Evolutionary conservation across 139 green algal species (phyloP).

Genomic region (Edaphochlamys debaryana): DNA sequence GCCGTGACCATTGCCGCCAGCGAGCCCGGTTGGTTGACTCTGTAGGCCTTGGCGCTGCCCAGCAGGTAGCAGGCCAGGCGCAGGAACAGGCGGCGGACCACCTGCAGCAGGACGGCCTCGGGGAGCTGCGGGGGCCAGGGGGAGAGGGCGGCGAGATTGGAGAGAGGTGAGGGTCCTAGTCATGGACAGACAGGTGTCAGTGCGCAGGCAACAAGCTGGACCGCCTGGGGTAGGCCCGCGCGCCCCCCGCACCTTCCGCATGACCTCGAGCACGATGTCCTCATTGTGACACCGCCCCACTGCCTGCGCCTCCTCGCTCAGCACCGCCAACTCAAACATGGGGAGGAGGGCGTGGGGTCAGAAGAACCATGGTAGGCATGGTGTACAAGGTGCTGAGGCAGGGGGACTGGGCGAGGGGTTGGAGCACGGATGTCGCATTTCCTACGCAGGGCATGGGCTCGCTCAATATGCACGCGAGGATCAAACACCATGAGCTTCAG

Average conservation of each 20-base stretch:
- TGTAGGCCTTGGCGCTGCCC: constrained; percentile 13
- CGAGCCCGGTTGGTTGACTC: background rate
- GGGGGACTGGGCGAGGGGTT: no score
- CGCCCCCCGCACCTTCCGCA: constrained; percentile 25
- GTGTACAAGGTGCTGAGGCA: no score
- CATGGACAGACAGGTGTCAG: no score
- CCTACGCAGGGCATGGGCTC: no score
- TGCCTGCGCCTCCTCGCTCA: constrained; percentile 43
- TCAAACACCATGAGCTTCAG: no score
- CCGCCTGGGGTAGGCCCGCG: no score
- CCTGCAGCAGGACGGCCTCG: background rate
- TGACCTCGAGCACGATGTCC: constrained; percentile 31
- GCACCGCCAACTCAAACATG: constrained; percentile 23
- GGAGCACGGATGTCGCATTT: no score
- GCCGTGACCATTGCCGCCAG: constrained; percentile 24
- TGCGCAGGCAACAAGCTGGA: background rate
- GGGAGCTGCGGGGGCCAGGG: constrained; percentile 2
- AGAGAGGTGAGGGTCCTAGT: background rate
- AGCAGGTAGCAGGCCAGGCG: constrained; percentile 29
- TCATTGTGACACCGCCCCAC: background rate
- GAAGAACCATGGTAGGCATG: background rate
- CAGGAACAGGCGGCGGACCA: constrained; percentile 26
- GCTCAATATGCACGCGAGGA: no score
- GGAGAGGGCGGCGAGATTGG: background rate
- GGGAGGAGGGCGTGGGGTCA: background rate